phyloP scores from a whole-genome alignment of 2,329 filamentous ascomycete genomes.

The Akanthomyces uredinophilus region DNA sequence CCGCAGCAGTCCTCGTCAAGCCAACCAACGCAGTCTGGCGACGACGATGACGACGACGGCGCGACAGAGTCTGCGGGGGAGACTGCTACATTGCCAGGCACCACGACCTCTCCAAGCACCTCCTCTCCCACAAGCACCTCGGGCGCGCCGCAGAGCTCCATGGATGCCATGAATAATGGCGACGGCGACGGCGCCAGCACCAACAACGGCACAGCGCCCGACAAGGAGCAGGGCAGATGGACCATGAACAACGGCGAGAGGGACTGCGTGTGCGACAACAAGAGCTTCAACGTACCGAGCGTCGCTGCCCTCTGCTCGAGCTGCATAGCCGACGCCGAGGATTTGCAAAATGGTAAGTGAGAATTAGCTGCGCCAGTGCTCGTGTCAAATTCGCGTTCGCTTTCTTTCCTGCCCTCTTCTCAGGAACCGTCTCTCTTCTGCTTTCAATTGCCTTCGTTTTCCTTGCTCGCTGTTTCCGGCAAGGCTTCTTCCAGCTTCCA shows the following conservation, averaged over 20 bases:
- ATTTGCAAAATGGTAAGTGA: constrained; percentile 29
- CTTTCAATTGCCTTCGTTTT: neutral
- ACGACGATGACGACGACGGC: too few relatives aligned
- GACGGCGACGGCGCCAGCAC: neutral
- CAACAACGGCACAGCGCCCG: neutral
- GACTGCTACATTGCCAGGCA: neutral
- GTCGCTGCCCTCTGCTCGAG: constrained; percentile 35
- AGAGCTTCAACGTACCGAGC: constrained; percentile 35
- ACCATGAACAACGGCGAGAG: constrained; percentile 25
- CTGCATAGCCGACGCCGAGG: constrained; percentile 30
- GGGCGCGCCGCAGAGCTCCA: neutral
- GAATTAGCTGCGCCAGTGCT: neutral
- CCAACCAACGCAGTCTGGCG: neutral
- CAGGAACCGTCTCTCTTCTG: neutral
- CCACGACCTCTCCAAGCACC: too few relatives aligned
- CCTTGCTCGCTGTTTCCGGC: neutral
- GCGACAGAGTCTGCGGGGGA: neutral
- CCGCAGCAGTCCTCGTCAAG: neutral
- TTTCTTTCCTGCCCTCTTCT: neutral
- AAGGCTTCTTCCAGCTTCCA: too few relatives aligned
- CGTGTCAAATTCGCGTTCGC: neutral
- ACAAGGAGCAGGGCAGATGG: constrained; percentile 17
- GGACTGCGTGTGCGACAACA: constrained; percentile 34
- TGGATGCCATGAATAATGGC: neutral
- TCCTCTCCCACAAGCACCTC: too few relatives aligned